Evolutionary conservation across 1,284 basidiomycete genomes (phyloP), one percentile per base, ranked within the genome.

Genomic region (Puccinia horiana): DNA sequence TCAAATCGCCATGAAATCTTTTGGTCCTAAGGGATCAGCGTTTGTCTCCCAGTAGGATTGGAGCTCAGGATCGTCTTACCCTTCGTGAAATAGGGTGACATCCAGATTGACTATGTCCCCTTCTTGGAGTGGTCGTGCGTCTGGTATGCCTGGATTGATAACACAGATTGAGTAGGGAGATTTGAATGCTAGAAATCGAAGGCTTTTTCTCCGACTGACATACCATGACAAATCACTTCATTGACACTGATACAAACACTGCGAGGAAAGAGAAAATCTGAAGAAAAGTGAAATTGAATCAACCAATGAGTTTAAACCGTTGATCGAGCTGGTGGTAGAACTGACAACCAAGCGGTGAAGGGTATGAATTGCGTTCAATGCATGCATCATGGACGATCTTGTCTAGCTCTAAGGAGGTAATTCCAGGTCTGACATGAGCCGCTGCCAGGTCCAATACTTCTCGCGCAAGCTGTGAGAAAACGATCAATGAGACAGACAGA

Each of bases 211-310:
- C 2, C 37, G 16, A 26, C 16, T 18, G 12, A 61, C 83, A 65
- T 44, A 84, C 87, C 87, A 87, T 99, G 97, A 87, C 97, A 99
- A 85, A 99, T 96, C 81, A 92, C 92, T 88, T 99, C 97, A 88
- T 99, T 99, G 61, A 99, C 89, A 40, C 88, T 93, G 91, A 93
- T 96, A 92, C 97, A 99, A 70, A 98, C 91, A 65, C 94, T 97
- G 89, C 98, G 98, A 37, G 96, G 96, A 87, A 93, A 99, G 75
- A 91, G 90, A 84, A 93, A 91, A 88, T 99, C 79, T 81, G 58
- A 61, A 29, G 8, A 20, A 61, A 8, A 72, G 9, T 6, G n/a
- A 9, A 26, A 44, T 1, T 47, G 35, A 54, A 35, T 11, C n/a
- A 74, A 49, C 20, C 8, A 12, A 72, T n/a, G 32, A 69, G 20